Percentiles rank a stretch among this genome's conserved stretches.
These are phyloP conservation scores for Yamadazyma sp. DNA, from an alignment of 805 yeast species.

Conservation along the genomic window DNA sequence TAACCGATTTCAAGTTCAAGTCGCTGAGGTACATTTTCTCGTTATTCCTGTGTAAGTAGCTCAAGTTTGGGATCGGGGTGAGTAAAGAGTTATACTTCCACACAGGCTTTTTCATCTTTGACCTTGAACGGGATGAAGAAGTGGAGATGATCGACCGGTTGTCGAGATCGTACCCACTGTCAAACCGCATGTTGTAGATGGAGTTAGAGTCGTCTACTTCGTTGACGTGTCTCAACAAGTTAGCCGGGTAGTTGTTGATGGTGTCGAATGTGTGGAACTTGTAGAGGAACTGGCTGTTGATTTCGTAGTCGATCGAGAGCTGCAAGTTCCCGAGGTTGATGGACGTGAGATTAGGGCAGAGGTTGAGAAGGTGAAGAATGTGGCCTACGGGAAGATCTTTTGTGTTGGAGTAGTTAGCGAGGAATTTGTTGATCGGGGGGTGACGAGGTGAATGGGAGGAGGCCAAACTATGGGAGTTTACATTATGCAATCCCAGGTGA, in stretches of 20 bases:
- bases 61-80: slow-evolving; percentile 37
- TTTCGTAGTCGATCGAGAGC: slow-evolving; percentile 65
- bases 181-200: slow-evolving; percentile 13
- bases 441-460: slow-evolving; percentile 30
- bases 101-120: slow-evolving; percentile 23
- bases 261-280: slow-evolving; percentile 41
- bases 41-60: slow-evolving; percentile 30
- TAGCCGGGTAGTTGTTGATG: slow-evolving; percentile 38
- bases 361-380: slow-evolving; percentile 62
- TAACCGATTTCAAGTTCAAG: slow-evolving; percentile 40
- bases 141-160: slow-evolving; percentile 12
- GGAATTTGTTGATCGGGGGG: slow-evolving; percentile 61
- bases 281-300: slow-evolving; percentile 35
- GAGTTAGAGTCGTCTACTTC: slow-evolving; percentile 17
- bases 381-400: slow-evolving; percentile 80
- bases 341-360: slow-evolving; percentile 59
- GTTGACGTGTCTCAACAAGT: slow-evolving; percentile 16
- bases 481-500: neutral
- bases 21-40: slow-evolving; percentile 40
- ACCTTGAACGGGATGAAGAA: slow-evolving; percentile 3
- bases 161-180: slow-evolving; percentile 10
- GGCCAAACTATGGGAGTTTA: neutral
- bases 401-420: slow-evolving; percentile 62
- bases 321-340: slow-evolving; percentile 63
- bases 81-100: slow-evolving; percentile 39